phyloP scores from a whole-genome alignment of 1,284 basidiomycete species.

The Ustilago hordei region DNA sequence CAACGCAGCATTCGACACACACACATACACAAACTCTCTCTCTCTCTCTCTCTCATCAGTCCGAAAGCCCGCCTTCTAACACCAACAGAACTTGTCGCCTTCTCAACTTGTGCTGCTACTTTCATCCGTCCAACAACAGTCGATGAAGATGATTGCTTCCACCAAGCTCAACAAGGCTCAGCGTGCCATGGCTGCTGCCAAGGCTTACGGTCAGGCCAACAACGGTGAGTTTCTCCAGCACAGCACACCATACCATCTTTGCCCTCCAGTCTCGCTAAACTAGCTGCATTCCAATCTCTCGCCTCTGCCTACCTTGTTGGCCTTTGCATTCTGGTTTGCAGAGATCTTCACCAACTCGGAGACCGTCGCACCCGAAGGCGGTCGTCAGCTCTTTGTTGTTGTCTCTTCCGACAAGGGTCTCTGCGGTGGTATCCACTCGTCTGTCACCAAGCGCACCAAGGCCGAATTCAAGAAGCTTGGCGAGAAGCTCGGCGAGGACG shows the following conservation, averaged over 20 bases:
- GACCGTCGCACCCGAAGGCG: slow-evolving; percentile 61
- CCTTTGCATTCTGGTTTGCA: slow-evolving; percentile 13
- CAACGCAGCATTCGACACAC: not conserved
- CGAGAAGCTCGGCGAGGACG: slow-evolving; percentile 69
- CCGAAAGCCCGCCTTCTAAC: slow-evolving; percentile 15
- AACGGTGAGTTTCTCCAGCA: slow-evolving; percentile 75
- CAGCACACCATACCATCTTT: not conserved
- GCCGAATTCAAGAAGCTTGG: slow-evolving; percentile 73
- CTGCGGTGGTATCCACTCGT: slow-evolving; percentile 99
- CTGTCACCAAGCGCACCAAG: slow-evolving; percentile 89
- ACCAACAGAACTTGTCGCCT: not conserved
- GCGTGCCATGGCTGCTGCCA: slow-evolving; percentile 90
- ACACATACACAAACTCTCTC: not conserved
- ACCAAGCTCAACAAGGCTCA: slow-evolving; percentile 92
- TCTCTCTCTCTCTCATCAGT: not conserved
- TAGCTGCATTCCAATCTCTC: slow-evolving; percentile 2
- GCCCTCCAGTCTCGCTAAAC: not conserved
- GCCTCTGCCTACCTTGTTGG: not conserved
- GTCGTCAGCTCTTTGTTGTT: slow-evolving; percentile 76
- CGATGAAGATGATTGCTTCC: slow-evolving; percentile 97
- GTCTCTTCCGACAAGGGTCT: slow-evolving; percentile 99
- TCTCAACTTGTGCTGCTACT: not conserved
- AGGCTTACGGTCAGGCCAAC: slow-evolving; percentile 94
- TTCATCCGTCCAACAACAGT: slow-evolving; percentile 73
- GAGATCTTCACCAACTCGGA: slow-evolving; percentile 69